Conservation (phyloP, 768 basidiomycete species). For the Mycena albidolilacea region DNA sequence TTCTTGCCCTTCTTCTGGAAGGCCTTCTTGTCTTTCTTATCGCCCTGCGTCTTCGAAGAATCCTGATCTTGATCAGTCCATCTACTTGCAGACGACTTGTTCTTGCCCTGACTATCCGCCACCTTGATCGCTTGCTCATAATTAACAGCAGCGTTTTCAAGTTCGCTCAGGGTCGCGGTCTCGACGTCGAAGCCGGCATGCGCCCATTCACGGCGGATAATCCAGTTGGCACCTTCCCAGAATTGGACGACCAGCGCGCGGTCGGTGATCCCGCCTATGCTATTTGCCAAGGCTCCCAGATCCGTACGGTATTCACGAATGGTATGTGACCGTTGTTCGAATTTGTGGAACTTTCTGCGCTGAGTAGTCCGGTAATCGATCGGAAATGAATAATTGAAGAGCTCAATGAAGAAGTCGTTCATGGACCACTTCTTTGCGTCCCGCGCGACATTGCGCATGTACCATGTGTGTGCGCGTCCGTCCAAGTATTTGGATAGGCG, state of each 20-base stretch:
- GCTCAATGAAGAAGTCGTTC: no score
- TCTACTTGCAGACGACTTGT: not conserved
- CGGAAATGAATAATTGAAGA: slow-evolving; percentile 27
- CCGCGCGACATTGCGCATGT: no score
- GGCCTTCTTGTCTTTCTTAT: not conserved
- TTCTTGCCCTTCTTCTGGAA: no score
- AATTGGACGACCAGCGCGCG: slow-evolving; percentile 28
- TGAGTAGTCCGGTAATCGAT: slow-evolving; percentile 36
- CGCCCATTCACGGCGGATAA: not conserved
- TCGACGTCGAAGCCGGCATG: slow-evolving; percentile 20
- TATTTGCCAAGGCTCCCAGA: no score
- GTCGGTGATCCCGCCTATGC: not conserved
- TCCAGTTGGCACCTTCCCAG: slow-evolving; percentile 30
- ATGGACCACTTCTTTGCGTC: no score
- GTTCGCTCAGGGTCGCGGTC: not conserved
- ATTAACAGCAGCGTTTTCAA: slow-evolving; percentile 19
- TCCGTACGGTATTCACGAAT: no score
- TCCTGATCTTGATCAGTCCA: not conserved
- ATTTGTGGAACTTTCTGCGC: slow-evolving; percentile 31
- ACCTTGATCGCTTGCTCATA: slow-evolving; percentile 29
- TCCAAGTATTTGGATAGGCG: slow-evolving; percentile 22
- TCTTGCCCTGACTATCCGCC: not conserved
- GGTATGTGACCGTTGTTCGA: no score
- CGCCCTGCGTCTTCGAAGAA: not conserved
- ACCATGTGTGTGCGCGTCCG: no score